These are phyloP conservation scores for Blastobotrys malaysiensis DNA, from an alignment of 1,139 yeast species.

Conservation along the genomic window DNA sequence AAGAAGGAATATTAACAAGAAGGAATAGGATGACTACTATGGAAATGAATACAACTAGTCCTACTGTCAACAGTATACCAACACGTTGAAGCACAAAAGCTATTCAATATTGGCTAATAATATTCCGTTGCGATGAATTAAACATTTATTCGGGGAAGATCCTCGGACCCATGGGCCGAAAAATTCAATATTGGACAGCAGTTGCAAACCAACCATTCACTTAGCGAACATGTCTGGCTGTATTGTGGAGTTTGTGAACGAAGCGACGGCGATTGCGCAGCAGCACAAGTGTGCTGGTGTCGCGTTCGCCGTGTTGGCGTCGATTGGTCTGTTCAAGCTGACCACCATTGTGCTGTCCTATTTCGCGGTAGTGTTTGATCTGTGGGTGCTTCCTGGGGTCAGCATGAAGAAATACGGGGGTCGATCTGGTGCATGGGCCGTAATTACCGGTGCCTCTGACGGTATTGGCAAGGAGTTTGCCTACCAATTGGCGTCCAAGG, in stretches of 20 bases:
- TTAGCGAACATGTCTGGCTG: neutral
- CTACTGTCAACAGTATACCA: too few species aligned
- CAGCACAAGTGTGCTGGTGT: constrained; percentile 14
- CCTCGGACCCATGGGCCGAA: neutral
- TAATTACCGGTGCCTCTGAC: constrained; percentile 94
- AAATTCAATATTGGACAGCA: neutral
- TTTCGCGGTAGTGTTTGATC: constrained; percentile 46
- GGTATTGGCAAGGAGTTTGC: constrained; percentile 96
- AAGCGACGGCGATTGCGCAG: constrained; percentile 9
- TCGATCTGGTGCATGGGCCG: constrained; percentile 67
- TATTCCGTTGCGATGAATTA: neutral
- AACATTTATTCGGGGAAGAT: neutral
- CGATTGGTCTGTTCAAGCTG: constrained; percentile 49
- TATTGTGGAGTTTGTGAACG: constrained; percentile 5
- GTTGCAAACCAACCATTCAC: neutral
- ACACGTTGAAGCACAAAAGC: too few species aligned
- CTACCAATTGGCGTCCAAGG: constrained; percentile 74
- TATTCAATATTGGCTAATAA: too few species aligned
- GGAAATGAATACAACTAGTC: too few species aligned
- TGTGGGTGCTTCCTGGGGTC: constrained; percentile 60
- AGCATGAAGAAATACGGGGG: constrained; percentile 70
- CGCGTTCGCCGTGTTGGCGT: constrained; percentile 19
- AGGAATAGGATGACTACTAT: too few species aligned
- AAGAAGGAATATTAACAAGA: too few species aligned
- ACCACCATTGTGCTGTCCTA: constrained; percentile 40